These are phyloP conservation scores for Lactarius tabidus DNA, from an alignment of 768 basidiomycete genomes.

Conservation along the genomic window DNA sequence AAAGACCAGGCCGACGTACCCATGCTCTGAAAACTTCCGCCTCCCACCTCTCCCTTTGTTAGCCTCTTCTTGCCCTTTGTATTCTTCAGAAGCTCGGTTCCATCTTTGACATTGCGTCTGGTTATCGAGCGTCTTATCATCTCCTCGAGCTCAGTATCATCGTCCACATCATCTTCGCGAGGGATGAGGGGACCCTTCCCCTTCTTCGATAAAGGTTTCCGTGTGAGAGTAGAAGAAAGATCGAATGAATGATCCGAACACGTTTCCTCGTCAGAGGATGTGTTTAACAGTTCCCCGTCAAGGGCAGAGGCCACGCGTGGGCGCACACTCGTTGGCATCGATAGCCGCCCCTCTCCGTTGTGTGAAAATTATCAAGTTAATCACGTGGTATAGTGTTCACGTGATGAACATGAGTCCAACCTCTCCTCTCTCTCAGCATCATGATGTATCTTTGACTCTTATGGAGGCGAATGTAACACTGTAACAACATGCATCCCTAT, in stretches of 20 bases:
- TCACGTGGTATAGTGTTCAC: neutral
- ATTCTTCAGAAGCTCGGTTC: slow-evolving; percentile 73
- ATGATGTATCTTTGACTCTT: too few species aligned
- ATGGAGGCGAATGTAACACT: too few species aligned
- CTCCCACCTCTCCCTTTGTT: slow-evolving; percentile 75
- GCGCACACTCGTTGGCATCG: neutral
- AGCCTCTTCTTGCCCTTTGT: slow-evolving; percentile 68
- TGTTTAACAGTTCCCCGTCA: neutral
- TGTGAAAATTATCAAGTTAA: neutral
- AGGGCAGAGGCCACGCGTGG: slow-evolving; percentile 2
- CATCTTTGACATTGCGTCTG: slow-evolving; percentile 69
- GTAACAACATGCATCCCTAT: too few species aligned
- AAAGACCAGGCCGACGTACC: slow-evolving; percentile 47
- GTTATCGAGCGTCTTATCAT: slow-evolving; percentile 67
- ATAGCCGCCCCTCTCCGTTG: neutral
- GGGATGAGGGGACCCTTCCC: neutral
- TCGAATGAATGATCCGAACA: slow-evolving; percentile 49
- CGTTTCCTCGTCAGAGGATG: slow-evolving; percentile 10
- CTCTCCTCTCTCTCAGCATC: too few species aligned
- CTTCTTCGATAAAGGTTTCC: slow-evolving; percentile 4
- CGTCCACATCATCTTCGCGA: slow-evolving; percentile 40
- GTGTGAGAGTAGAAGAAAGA: slow-evolving; percentile 56
- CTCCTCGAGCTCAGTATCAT: slow-evolving; percentile 51
- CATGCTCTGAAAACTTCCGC: slow-evolving; percentile 96
- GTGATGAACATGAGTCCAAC: too few species aligned